Conservation (phyloP, 371 early-diverging fungal genomes). For the Saksenaea oblongispora region DNA sequence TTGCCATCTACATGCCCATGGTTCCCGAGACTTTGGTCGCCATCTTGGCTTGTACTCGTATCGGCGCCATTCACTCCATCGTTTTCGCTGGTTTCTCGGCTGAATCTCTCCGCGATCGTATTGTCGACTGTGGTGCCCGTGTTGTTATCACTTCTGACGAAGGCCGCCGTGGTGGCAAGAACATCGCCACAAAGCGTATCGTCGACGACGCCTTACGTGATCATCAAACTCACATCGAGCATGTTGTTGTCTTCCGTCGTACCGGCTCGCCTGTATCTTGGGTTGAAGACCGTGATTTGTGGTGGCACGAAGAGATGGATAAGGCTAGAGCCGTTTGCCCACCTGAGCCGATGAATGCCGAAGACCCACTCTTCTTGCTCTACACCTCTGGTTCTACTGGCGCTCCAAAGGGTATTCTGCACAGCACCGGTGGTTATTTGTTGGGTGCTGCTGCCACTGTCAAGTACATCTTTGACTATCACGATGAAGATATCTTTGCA, state of each 20-base stretch:
- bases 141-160: slow-evolving; percentile 87
- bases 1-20: slow-evolving; percentile 98
- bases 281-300: slow-evolving; percentile 75
- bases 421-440: slow-evolving; percentile 96
- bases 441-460: slow-evolving; percentile 89
- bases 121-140: slow-evolving; percentile 77
- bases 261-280: slow-evolving; percentile 78
- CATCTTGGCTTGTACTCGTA: slow-evolving; percentile 93
- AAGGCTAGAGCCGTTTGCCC: slow-evolving; percentile 79
- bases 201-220: slow-evolving; percentile 84
- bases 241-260: slow-evolving; percentile 86
- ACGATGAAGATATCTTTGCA: slow-evolving; percentile 80
- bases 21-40: slow-evolving; percentile 91
- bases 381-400: slow-evolving; percentile 99
- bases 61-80: slow-evolving; percentile 91
- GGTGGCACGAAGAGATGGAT: slow-evolving; percentile 85
- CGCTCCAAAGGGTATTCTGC: slow-evolving; percentile 93
- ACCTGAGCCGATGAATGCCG: slow-evolving; percentile 82
- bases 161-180: slow-evolving; percentile 89
- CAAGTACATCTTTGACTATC: slow-evolving; percentile 92
- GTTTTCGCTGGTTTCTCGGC: slow-evolving; percentile 95
- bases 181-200: slow-evolving; percentile 89
- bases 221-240: slow-evolving; percentile 65
- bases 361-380: slow-evolving; percentile 96
- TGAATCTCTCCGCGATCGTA: slow-evolving; percentile 83